phyloP scores from a whole-genome alignment of 345 rosid genomes.

The Corchorus capsularis region DNA sequence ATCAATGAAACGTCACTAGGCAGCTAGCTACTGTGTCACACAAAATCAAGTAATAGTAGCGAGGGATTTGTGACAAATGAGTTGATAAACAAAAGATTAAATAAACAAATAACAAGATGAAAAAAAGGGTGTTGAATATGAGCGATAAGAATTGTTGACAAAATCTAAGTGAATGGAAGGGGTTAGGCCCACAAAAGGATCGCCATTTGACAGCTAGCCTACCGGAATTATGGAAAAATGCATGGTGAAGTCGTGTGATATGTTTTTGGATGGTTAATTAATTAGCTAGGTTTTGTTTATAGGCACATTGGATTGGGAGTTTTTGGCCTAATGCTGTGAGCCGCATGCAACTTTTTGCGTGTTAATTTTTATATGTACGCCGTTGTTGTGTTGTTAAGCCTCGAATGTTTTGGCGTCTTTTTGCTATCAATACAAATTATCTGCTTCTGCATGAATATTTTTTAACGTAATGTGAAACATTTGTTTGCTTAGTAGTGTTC shows the following conservation, averaged over 20 bases:
- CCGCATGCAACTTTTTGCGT: slow-evolving; percentile 35
- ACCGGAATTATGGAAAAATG: slow-evolving; percentile 15
- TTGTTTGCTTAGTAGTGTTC: neutral
- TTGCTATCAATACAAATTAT: slow-evolving; percentile 37
- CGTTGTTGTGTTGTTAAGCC: slow-evolving; percentile 39
- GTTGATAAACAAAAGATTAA: slow-evolving; percentile 11
- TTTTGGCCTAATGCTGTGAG: slow-evolving; percentile 28
- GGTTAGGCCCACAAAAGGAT: slow-evolving; percentile 13
- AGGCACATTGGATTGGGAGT: neutral
- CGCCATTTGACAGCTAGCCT: slow-evolving; percentile 22
- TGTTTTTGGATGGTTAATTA: neutral
- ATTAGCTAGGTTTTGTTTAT: too few species aligned
- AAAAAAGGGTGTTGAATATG: neutral
- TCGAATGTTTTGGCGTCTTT: slow-evolving; percentile 44
- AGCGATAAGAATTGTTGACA: neutral
- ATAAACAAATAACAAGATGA: neutral
- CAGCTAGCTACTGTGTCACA: too few species aligned
- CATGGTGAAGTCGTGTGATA: neutral
- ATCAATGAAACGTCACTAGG: too few species aligned
- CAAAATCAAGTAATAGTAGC: too few species aligned
- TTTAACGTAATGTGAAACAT: slow-evolving; percentile 30
- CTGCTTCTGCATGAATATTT: slow-evolving; percentile 39
- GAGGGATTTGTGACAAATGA: too few species aligned
- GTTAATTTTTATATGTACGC: slow-evolving; percentile 36
- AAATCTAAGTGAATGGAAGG: slow-evolving; percentile 18